These are phyloP conservation scores for Magnaporthales sp. DNA, from an alignment of 2,329 filamentous ascomycete species.

Conservation along the genomic window DNA sequence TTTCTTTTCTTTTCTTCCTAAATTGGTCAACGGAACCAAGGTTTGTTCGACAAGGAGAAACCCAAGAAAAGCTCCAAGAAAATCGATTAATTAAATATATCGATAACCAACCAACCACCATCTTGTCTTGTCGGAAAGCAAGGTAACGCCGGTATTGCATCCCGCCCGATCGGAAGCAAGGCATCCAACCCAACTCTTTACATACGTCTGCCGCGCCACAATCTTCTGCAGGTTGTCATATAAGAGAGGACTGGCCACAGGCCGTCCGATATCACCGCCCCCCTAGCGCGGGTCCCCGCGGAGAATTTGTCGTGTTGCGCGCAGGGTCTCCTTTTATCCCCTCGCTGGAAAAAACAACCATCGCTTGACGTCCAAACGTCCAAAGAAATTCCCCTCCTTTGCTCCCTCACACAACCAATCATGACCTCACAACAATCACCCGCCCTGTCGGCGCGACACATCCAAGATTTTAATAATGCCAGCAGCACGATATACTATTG, in stretches of 20 bases:
- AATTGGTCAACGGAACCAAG: neutral
- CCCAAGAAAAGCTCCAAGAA: neutral
- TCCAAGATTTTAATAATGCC: constrained; percentile 32
- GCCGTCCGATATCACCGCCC: neutral
- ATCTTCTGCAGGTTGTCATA: neutral
- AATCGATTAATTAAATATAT: too few species aligned
- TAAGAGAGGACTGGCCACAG: neutral
- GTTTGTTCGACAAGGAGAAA: neutral
- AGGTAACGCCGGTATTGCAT: neutral
- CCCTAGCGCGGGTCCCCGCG: neutral
- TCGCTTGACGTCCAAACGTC: neutral
- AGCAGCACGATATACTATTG: constrained; percentile 30
- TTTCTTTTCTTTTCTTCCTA: neutral
- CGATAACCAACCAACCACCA: neutral
- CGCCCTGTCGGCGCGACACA: constrained; percentile 18
- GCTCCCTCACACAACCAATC: neutral
- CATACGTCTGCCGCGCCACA: neutral
- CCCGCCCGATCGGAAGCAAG: neutral
- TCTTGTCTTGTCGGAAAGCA: neutral
- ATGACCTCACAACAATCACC: neutral
- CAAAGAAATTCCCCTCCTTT: neutral
- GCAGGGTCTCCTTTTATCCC: neutral
- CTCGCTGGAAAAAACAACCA: neutral
- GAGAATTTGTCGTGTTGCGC: neutral
- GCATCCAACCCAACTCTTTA: neutral